Percentiles rank a stretch among this genome's conserved stretches.
These are phyloP conservation scores for Ceratocystis variospora DNA, from an alignment of 2,329 filamentous ascomycete genomes.

Conservation along the genomic window DNA sequence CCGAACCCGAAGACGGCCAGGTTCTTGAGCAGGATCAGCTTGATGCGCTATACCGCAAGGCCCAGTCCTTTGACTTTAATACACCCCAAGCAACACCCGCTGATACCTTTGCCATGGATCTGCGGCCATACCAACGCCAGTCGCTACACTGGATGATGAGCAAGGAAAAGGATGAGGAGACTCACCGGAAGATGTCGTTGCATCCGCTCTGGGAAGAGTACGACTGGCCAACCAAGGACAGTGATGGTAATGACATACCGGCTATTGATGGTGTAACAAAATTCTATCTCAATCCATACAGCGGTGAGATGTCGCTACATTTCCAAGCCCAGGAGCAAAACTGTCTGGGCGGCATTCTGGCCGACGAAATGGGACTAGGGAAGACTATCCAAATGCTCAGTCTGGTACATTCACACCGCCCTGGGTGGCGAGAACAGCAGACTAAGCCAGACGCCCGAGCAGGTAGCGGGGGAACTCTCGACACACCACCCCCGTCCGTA, in stretches of 20 bases:
- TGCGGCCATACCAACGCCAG: conserved; percentile 91
- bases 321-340: conserved; percentile 92
- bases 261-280: conserved; percentile 47
- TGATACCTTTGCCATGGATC: conserved; percentile 63
- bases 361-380: conserved; percentile 93
- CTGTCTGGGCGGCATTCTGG: conserved; percentile 82
- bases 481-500: not conserved
- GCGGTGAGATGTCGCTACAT: conserved; percentile 77
- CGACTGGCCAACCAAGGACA: conserved; percentile 72
- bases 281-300: conserved; percentile 97
- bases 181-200: conserved; percentile 66
- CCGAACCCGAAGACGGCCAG: conserved; percentile 49
- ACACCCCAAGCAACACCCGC: conserved; percentile 78
- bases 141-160: conserved; percentile 91
- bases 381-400: conserved; percentile 99
- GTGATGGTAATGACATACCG: conserved; percentile 64
- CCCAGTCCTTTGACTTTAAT: conserved; percentile 89
- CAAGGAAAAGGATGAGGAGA: conserved; percentile 72
- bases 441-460: not conserved
- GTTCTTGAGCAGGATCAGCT: conserved; percentile 93
- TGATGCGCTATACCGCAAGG: conserved; percentile 85
- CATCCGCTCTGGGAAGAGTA: conserved; percentile 98
- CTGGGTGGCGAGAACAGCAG: conserved; percentile 8
- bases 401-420: conserved; percentile 68
- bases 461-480: not conserved